Conservation (phyloP, 1,284 basidiomycete genomes). For the Sanghuangporus sanghuang region DNA sequence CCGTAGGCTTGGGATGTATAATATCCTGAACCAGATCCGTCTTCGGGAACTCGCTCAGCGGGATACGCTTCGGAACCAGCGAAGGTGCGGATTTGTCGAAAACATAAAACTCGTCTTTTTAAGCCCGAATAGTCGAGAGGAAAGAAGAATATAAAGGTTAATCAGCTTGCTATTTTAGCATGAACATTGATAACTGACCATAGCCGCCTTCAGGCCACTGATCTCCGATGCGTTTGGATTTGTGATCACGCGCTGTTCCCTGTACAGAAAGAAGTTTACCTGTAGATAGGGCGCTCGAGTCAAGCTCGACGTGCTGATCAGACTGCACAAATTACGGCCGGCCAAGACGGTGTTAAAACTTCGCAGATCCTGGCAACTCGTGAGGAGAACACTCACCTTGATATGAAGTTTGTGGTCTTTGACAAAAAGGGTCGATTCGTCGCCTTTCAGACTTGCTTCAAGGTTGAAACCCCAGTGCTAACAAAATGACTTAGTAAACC, state of each 20-base stretch:
- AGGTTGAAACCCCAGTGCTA: constrained; percentile 82
- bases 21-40: constrained; percentile 47
- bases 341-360: not conserved
- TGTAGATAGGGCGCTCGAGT: constrained; percentile 43
- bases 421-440: constrained; percentile 39
- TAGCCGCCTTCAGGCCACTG: constrained; percentile 52
- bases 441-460: constrained; percentile 52
- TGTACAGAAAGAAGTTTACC: constrained; percentile 44
- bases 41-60: constrained; percentile 27
- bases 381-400: constrained; percentile 33
- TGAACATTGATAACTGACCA: constrained; percentile 31
- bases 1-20: constrained; percentile 33
- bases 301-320: constrained; percentile 50
- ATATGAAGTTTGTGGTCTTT: constrained; percentile 55
- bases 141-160: not conserved
- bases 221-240: constrained; percentile 50
- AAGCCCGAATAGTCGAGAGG: not conserved
- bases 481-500: not conserved
- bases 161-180: too few species aligned
- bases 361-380: not conserved
- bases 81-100: constrained; percentile 38
- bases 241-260: constrained; percentile 46
- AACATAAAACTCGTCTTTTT: constrained; percentile 62
- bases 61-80: constrained; percentile 34
- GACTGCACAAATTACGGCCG: constrained; percentile 32